These are phyloP conservation scores for Penicillium cosmopolitanum DNA, from an alignment of 495 filamentous ascomycete species.

Conservation along the genomic window DNA sequence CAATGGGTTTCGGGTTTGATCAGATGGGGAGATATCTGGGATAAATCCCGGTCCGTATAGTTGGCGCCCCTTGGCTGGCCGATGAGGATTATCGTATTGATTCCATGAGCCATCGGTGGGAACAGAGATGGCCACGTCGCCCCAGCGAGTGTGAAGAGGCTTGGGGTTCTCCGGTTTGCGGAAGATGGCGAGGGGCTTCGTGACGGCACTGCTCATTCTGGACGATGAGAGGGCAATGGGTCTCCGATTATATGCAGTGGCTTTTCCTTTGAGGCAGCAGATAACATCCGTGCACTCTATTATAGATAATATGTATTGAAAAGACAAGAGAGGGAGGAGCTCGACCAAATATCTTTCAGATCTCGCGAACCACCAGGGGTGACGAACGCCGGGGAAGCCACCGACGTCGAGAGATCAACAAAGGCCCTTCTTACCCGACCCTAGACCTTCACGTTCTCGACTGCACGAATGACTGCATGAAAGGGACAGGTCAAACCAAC, in stretches of 20 bases:
- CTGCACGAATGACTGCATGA: slow-evolving; percentile 14
- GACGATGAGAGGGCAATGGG: neutral
- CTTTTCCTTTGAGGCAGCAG: slow-evolving; percentile 4
- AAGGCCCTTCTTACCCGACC: slow-evolving; percentile 7
- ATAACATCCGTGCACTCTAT: slow-evolving; percentile 16
- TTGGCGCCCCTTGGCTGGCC: slow-evolving; percentile 18
- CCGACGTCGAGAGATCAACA: slow-evolving; percentile 15
- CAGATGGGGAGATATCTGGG: slow-evolving; percentile 23
- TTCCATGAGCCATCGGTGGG: slow-evolving; percentile 49
- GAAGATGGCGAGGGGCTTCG: slow-evolving; percentile 37
- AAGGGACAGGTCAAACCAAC: slow-evolving; percentile 15
- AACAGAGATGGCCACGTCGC: slow-evolving; percentile 41
- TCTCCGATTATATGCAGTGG: neutral
- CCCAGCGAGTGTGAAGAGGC: slow-evolving; percentile 45
- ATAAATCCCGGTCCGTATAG: slow-evolving; percentile 37
- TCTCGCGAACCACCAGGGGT: neutral
- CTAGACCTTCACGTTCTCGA: slow-evolving; percentile 11
- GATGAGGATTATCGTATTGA: slow-evolving; percentile 42
- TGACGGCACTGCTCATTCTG: slow-evolving; percentile 38
- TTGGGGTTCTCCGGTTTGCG: slow-evolving; percentile 34
- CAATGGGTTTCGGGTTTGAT: neutral
- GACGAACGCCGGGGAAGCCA: slow-evolving; percentile 2
- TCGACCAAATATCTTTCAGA: neutral
- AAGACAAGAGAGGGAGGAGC: neutral
- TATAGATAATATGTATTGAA: neutral